These are phyloP conservation scores for Penicillium sp. DNA, from an alignment of 2,329 filamentous ascomycete species.

Conservation along the genomic window DNA sequence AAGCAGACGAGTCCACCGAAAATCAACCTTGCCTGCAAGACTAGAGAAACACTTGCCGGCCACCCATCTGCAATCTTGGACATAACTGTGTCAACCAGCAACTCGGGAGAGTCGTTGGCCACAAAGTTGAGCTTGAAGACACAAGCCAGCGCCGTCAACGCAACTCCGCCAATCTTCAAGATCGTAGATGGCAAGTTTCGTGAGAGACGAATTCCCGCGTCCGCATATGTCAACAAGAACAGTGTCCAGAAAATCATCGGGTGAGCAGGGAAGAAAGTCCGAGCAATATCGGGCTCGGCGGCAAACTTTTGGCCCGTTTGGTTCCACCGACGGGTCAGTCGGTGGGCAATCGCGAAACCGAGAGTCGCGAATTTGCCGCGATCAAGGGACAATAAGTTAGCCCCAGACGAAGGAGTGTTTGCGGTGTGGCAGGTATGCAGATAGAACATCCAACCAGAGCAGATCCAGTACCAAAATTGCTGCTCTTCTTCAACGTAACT, in stretches of 20 bases:
- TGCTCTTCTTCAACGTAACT: constrained; percentile 98
- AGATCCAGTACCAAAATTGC: constrained; percentile 95
- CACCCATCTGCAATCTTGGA: constrained; percentile 32
- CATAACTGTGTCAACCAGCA: constrained; percentile 46
- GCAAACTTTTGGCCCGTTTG: constrained; percentile 96
- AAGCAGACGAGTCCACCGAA: constrained; percentile 42
- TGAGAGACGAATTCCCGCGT: constrained; percentile 46
- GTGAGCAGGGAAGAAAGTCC: constrained; percentile 59
- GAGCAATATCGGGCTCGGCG: constrained; percentile 81
- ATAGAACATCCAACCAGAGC: constrained; percentile 45
- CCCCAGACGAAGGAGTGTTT: background rate
- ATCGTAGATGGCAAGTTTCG: constrained; percentile 23
- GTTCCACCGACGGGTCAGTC: constrained; percentile 77
- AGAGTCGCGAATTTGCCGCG: constrained; percentile 25
- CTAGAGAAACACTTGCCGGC: constrained; percentile 39
- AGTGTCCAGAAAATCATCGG: constrained; percentile 67
- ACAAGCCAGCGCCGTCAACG: constrained; percentile 54
- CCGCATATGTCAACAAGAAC: constrained; percentile 62
- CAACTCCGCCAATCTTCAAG: constrained; percentile 30
- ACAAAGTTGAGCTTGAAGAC: constrained; percentile 90
- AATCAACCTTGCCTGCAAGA: constrained; percentile 47
- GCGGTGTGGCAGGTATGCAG: constrained; percentile 37
- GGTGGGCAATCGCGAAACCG: constrained; percentile 55
- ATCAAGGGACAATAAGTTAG: constrained; percentile 1
- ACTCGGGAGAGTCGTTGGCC: constrained; percentile 77